phyloP scores from a whole-genome alignment of 371 early-diverging fungal species.

The Actinomortierella ambigua region DNA sequence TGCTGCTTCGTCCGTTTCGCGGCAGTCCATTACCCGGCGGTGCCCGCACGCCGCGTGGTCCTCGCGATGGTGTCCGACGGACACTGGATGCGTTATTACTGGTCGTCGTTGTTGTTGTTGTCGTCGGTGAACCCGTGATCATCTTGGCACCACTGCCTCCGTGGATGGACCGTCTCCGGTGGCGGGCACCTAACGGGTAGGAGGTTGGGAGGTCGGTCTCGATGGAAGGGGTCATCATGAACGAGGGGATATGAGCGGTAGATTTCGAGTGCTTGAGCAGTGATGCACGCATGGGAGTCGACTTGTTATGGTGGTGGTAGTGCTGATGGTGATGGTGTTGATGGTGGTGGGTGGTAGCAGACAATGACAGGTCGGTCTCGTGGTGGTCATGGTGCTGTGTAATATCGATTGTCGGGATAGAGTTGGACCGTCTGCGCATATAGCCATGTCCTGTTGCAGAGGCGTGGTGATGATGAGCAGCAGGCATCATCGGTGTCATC shows the following conservation, averaged over 20 bases:
- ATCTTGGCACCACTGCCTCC: neutral
- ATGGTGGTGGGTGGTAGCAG: neutral
- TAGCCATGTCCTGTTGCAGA: constrained; percentile 9
- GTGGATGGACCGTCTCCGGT: constrained; percentile 17
- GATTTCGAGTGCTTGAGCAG: constrained; percentile 36
- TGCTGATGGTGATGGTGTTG: neutral
- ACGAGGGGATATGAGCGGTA: constrained; percentile 29
- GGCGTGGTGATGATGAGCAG: constrained; percentile 7
- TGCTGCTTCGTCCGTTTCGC: constrained; percentile 11
- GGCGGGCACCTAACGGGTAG: constrained; percentile 29
- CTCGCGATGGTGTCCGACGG: no score
- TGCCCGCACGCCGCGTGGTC: no score
- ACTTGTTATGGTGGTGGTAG: constrained; percentile 8
- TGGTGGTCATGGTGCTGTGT: constrained; percentile 2
- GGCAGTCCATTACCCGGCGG: no score
- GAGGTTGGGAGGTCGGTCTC: constrained; percentile 32
- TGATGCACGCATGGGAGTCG: constrained; percentile 21
- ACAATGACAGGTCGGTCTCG: neutral
- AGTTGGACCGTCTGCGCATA: constrained; percentile 32
- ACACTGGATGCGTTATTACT: constrained; percentile 5
- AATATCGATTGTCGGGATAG: constrained; percentile 33
- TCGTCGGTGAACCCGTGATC: neutral
- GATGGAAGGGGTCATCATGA: constrained; percentile 42
- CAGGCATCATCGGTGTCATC: constrained; percentile 45
- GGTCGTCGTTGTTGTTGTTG: neutral